phyloP scores from a whole-genome alignment of 768 basidiomycete species.

The Daedaleopsis sinensis region DNA sequence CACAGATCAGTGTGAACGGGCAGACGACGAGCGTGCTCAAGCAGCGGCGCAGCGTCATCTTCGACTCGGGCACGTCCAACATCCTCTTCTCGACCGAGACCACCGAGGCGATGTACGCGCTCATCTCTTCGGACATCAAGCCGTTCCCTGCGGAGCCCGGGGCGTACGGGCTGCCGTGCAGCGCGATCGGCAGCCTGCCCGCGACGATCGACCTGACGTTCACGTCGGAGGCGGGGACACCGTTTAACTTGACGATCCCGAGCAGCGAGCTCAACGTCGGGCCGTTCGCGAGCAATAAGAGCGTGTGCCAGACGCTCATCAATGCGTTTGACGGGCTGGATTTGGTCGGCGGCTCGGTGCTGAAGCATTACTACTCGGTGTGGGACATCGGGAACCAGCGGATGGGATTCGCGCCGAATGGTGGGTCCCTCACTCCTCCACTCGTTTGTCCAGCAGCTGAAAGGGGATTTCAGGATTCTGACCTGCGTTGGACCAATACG shows the following conservation, averaged over 20 bases:
- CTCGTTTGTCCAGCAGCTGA: too few relatives aligned
- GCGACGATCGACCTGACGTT: conserved; percentile 57
- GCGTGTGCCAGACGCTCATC: conserved; percentile 58
- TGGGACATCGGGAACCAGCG: conserved; percentile 55
- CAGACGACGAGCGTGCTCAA: conserved; percentile 48
- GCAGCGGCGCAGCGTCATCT: conserved; percentile 48
- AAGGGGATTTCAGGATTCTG: too few relatives aligned
- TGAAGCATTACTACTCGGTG: conserved; percentile 64
- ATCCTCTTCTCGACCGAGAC: conserved; percentile 52
- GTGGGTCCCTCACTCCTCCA: conserved; percentile 12
- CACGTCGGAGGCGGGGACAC: conserved; percentile 49
- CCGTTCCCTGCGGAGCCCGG: conserved; percentile 54
- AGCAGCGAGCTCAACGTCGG: conserved; percentile 60
- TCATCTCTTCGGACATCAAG: conserved; percentile 60
- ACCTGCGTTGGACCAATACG: too few relatives aligned
- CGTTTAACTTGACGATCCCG: conserved; percentile 61
- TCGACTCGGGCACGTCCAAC: conserved; percentile 62
- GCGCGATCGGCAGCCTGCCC: conserved; percentile 46
- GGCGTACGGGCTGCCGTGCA: conserved; percentile 53
- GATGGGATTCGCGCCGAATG: conserved; percentile 56
- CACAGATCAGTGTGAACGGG: conserved; percentile 54
- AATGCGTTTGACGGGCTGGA: conserved; percentile 56
- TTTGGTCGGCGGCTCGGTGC: conserved; percentile 55
- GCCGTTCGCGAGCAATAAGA: conserved; percentile 52
- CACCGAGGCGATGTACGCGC: conserved; percentile 56